These are phyloP conservation scores for Lodderomyces parapsilosis DNA, from an alignment of 1,139 yeast genomes.

Conservation along the genomic window DNA sequence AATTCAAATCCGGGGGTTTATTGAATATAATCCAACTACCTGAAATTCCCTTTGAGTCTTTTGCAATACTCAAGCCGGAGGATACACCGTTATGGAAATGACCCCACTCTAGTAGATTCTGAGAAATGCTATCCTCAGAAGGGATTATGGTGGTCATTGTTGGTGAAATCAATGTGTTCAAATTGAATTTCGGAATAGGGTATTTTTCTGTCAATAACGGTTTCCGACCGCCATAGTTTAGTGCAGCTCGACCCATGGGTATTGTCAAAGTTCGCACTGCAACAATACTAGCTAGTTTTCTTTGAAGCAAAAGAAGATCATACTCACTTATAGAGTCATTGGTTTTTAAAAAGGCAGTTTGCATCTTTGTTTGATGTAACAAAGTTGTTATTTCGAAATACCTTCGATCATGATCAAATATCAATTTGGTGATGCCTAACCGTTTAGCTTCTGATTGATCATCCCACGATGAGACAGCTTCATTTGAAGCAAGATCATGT, in stretches of 20 bases:
- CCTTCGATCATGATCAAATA: constrained; percentile 77
- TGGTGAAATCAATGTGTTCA: constrained; percentile 67
- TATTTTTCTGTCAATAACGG: constrained; percentile 86
- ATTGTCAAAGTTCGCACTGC: constrained; percentile 73
- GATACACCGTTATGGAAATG: constrained; percentile 91
- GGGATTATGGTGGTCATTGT: constrained; percentile 61
- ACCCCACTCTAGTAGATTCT: constrained; percentile 71
- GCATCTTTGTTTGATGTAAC: constrained; percentile 69
- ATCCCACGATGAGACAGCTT: constrained; percentile 59
- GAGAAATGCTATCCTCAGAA: constrained; percentile 53
- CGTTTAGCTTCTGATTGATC: constrained; percentile 67
- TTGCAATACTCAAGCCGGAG: constrained; percentile 76
- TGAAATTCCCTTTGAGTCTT: constrained; percentile 66
- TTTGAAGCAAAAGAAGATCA: constrained; percentile 56
- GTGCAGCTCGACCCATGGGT: constrained; percentile 77
- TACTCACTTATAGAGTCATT: constrained; percentile 50
- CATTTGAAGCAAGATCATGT: constrained; percentile 33
- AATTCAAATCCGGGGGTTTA: constrained; percentile 65
- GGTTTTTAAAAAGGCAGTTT: constrained; percentile 41
- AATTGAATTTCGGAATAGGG: constrained; percentile 74
- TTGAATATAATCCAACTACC: constrained; percentile 94
- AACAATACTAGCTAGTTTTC: constrained; percentile 61
- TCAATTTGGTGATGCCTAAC: constrained; percentile 62
- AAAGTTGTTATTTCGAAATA: constrained; percentile 73
- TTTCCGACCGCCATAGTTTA: constrained; percentile 64